These are phyloP conservation scores for Aspergillus fumigatus DNA, from an alignment of 2,329 filamentous ascomycete species.

Conservation along the genomic window DNA sequence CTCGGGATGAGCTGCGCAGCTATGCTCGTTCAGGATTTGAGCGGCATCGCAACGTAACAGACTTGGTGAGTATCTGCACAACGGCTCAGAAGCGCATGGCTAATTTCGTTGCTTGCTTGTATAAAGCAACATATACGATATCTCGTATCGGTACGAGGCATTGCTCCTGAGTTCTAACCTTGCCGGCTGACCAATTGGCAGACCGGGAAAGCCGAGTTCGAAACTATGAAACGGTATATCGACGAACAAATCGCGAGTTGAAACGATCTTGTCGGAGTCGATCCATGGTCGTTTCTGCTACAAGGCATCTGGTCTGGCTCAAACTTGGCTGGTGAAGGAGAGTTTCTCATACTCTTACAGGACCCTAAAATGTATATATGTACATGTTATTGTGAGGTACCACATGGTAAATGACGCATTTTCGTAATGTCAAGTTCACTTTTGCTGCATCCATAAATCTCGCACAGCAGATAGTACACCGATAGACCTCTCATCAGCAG, in stretches of 20 bases:
- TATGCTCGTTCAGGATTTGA: constrained; percentile 44
- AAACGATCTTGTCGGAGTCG: background rate
- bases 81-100: background rate
- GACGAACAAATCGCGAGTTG: constrained; percentile 37
- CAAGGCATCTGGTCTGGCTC: background rate
- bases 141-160: constrained; percentile 35
- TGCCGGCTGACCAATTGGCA: constrained; percentile 13
- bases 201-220: constrained; percentile 45
- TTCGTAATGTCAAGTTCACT: constrained; percentile 9
- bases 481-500: constrained; percentile 28
- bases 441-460: constrained; percentile 25
- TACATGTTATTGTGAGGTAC: constrained; percentile 4
- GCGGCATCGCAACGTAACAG: constrained; percentile 39
- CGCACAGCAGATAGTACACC: constrained; percentile 36
- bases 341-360: background rate
- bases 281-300: background rate
- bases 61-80: constrained; percentile 30
- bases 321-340: background rate
- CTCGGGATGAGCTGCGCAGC: constrained; percentile 37
- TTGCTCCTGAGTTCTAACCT: background rate
- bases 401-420: background rate
- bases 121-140: constrained; percentile 42
- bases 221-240: constrained; percentile 44
- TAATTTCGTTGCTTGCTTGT: background rate
- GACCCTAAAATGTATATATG: constrained; percentile 3